Base-by-base conservation (phyloP, 768 basidiomycete species). In the Lentinus tigrinus region DNA sequence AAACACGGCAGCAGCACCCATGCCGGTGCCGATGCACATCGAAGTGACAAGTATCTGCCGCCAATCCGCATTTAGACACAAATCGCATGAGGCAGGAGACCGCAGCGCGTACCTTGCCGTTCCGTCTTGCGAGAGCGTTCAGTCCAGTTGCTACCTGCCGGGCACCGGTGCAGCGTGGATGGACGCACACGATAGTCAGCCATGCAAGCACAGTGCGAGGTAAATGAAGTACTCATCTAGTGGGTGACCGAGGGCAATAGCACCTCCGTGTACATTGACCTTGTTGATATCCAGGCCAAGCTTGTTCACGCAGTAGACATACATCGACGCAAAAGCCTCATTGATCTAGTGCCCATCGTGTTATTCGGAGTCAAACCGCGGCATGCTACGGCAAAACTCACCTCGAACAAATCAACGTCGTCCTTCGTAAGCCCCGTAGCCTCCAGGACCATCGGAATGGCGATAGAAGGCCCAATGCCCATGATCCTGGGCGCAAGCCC, bases 21-120 rank as follows among this genome's bases (percentile, higher is more conserved):
- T 93, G n/a, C 93, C 91, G 13, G 87, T 88, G 17, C 88, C 85
- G 38, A 95, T 87, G 67, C 93, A 95, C 92, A 95, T 95, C 14
- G 85, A 86, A 3, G 91, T 93, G n/a, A 93, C 81, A 46, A 95
- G 77, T 7, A 95, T 75, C 89, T 61, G 26, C n/a, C 17, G 23
- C 8, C 31, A 10, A 24, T 7, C 3, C 14, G 3, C 10, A 40
- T 46, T 31, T 90, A 52, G 28, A 43, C n/a, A 51, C 42, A n/a
- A 9, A 14, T 27, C 39, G 37, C 19, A n/a, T 46, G 50, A 66
- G 57, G 16, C n/a, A 34, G 17, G 31, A 40, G 24, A 40, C 52
- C 34, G 31, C 58, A 31, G 43, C 65, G 62, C 74, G 68, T 67
- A 84, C 91, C 78, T 88, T 89, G 50, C 85, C 85, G 27, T 81